Base-by-base conservation (phyloP, 1,284 basidiomycete genomes). In the Naganishia albida region DNA sequence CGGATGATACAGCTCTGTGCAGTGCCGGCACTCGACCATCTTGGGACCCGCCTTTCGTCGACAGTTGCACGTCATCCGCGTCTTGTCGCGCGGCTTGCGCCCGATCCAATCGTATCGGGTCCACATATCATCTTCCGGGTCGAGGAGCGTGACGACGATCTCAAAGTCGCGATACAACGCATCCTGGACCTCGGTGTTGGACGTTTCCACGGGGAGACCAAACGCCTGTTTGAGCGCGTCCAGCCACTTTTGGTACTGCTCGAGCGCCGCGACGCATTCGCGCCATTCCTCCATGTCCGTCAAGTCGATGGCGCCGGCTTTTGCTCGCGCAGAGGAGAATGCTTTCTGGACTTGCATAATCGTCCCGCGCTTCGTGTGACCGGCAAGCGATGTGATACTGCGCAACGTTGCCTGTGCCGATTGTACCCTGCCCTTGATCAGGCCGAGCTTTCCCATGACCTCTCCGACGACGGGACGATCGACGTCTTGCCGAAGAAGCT, bases 1-100 rank as follows among this genome's bases (percentile, higher is more conserved):
- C 15, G 55, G 46, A 49, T 68, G 67, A 46, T 68, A 68, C n/a
- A 63, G 46, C 46, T 68, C 67, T 10, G 65, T 49, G 43, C 67
- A 68, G 16, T 63, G 64, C n/a, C 63, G 52, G 39, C 67, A 68
- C 30, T 65, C 50, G 28, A 62, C n/a, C 63, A 68, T 65, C 26
- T 56, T 63, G 25, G 56, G 42, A 3, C 48, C 48, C 16, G 64
- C 63, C 34, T 54, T 60, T 23, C 51, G 50, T 10, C 67, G 57
- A 23, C 67, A 68, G 15, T 62, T 39, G 25, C 67, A 68, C n/a
- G 52, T 65, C 42, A 65, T 54, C 28, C 30, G 26, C 13, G 59
- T 30, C 8, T 44, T 40, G 26, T 59, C 34, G 12, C 55, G 16
- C 12, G 46, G 34, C 34, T 44, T 51, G 25, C 54, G 52, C 25